Conservation (phyloP, 352 stramenopile species). For the Blastocystis hominis region DNA sequence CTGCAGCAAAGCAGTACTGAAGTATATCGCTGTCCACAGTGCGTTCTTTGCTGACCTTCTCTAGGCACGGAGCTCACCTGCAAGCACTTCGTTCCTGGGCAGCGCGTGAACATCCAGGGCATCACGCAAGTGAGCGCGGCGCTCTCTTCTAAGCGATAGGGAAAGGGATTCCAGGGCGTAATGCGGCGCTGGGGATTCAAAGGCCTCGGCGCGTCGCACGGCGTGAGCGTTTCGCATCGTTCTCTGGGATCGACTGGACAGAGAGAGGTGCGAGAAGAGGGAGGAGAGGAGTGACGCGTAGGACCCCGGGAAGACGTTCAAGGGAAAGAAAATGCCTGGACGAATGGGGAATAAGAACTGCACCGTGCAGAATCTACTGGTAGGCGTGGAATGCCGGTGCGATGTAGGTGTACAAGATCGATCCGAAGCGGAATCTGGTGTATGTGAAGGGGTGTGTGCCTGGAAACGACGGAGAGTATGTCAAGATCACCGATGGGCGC, state of each 20-base stretch:
- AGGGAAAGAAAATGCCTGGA: slow-evolving; percentile 99
- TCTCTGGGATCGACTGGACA: slow-evolving; percentile 87
- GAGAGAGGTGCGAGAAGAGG: slow-evolving; percentile 69
- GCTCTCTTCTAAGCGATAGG: too few relatives aligned
- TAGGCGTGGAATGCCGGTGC: slow-evolving; percentile 60
- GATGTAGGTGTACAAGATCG: slow-evolving; percentile 76
- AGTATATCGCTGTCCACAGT: slow-evolving; percentile 48
- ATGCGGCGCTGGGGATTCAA: slow-evolving; percentile 96
- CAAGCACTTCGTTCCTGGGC: slow-evolving; percentile 90
- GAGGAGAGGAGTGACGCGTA: background rate
- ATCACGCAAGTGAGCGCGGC: too few relatives aligned
- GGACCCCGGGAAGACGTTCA: slow-evolving; percentile 93
- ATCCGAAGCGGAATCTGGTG: slow-evolving; percentile 80
- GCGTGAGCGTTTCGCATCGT: slow-evolving; percentile 90
- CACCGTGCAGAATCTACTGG: slow-evolving; percentile 84
- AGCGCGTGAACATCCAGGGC: slow-evolving; percentile 91
- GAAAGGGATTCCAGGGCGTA: slow-evolving; percentile 84
- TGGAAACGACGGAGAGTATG: slow-evolving; percentile 70
- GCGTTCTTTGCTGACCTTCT: slow-evolving; percentile 61
- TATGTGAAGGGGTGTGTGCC: slow-evolving; percentile 84
- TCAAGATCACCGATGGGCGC: slow-evolving; percentile 46
- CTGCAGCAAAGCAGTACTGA: background rate
- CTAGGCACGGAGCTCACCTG: slow-evolving; percentile 82
- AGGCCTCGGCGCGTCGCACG: slow-evolving; percentile 88
- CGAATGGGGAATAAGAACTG: slow-evolving; percentile 79